Evolutionary conservation across 2,329 filamentous ascomycete genomes (phyloP).

Genomic region (Apiospora malaysiana): DNA sequence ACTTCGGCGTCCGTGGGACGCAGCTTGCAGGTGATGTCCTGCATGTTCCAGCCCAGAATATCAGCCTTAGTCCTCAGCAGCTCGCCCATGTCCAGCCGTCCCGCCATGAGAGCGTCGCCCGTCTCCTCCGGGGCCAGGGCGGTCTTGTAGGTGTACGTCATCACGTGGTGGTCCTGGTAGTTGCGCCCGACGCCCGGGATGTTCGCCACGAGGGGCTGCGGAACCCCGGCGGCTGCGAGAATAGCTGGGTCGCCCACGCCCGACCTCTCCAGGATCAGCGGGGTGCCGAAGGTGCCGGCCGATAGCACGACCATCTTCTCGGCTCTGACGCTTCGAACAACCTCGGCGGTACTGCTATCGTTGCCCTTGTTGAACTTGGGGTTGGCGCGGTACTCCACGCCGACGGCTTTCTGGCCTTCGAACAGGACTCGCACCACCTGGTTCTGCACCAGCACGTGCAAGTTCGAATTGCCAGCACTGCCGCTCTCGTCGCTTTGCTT

Average conservation of each 20-base stretch:
- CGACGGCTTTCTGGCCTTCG: constrained; percentile 55
- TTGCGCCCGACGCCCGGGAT: constrained; percentile 60
- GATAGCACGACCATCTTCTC: constrained; percentile 58
- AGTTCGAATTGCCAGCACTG: constrained; percentile 33
- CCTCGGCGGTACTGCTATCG: neutral
- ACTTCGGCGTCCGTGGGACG: constrained; percentile 57
- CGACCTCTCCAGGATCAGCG: constrained; percentile 65
- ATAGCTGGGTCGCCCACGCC: constrained; percentile 60
- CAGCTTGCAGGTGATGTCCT: constrained; percentile 57
- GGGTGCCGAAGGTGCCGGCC: constrained; percentile 58
- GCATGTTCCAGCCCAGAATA: constrained; percentile 58
- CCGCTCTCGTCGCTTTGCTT: constrained; percentile 27
- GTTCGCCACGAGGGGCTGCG: constrained; percentile 48
- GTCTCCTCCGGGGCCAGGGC: constrained; percentile 54
- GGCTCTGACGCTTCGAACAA: constrained; percentile 49
- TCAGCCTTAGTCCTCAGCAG: constrained; percentile 32
- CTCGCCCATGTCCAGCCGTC: constrained; percentile 35
- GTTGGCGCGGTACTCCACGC: constrained; percentile 55
- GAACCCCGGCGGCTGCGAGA: constrained; percentile 48
- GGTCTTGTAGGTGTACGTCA: constrained; percentile 56
- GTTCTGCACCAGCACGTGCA: constrained; percentile 39
- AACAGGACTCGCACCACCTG: constrained; percentile 55
- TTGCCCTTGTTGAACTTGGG: constrained; percentile 38
- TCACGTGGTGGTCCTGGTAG: constrained; percentile 58
- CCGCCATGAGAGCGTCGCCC: constrained; percentile 37